Percentiles rank a stretch among this genome's conserved stretches.
These are phyloP conservation scores for Lachnellula subtilissima DNA, from an alignment of 2,329 filamentous ascomycete species.

Conservation along the genomic window DNA sequence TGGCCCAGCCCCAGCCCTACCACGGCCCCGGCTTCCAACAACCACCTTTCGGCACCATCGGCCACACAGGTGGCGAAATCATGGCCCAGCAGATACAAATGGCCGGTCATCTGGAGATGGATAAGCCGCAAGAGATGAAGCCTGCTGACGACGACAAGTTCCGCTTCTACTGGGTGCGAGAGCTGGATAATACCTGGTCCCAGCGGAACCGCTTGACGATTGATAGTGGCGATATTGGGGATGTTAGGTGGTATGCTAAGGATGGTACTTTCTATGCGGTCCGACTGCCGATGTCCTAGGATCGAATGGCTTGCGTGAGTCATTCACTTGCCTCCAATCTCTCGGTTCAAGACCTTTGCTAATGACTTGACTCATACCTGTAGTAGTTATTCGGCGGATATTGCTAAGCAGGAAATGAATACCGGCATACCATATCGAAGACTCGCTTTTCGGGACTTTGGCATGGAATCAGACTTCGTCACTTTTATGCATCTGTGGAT, in stretches of 20 bases:
- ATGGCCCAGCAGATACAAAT: conserved; percentile 21
- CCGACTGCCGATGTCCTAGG: conserved; percentile 37
- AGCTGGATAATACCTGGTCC: conserved; percentile 56
- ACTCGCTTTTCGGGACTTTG: neutral
- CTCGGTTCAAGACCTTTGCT: too few species aligned
- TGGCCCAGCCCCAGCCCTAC: neutral
- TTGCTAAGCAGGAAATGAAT: neutral
- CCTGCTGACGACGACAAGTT: conserved; percentile 55
- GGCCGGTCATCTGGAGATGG: conserved; percentile 19
- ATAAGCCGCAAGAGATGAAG: conserved; percentile 52
- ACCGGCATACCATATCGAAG: neutral
- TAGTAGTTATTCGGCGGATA: too few species aligned
- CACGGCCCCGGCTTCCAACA: conserved; percentile 14
- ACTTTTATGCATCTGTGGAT: neutral
- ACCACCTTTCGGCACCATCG: conserved; percentile 14
- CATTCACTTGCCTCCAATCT: neutral
- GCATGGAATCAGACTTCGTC: neutral
- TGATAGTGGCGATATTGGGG: conserved; percentile 48
- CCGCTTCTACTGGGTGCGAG: conserved; percentile 57
- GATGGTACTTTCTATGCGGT: conserved; percentile 59
- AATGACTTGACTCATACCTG: too few species aligned
- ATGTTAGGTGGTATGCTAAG: conserved; percentile 55
- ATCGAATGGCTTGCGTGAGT: neutral
- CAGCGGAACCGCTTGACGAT: conserved; percentile 56
- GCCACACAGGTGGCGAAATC: conserved; percentile 21